A percentile compares a stretch with the other conserved stretches of the same genome.
Conservation (phyloP, 176 grass and related monocot species). For the Areca catechu region DNA sequence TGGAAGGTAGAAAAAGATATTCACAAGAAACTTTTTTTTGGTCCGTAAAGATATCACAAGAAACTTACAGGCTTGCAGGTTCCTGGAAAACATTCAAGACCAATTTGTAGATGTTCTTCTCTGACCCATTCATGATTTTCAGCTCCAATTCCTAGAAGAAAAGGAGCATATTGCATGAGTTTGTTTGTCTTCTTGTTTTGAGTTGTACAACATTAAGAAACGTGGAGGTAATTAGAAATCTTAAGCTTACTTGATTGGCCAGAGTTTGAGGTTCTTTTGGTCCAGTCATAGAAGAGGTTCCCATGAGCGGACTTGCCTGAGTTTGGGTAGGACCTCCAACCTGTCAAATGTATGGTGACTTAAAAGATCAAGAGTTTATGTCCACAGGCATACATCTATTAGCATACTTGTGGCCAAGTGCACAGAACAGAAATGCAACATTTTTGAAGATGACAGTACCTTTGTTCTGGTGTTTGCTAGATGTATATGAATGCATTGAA, state of each 20-base stretch:
- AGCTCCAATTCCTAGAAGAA: conserved; percentile 20
- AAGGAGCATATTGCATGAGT: no score
- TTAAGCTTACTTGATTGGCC: conserved; percentile 36
- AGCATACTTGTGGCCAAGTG: no score
- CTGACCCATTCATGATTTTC: conserved; percentile 14
- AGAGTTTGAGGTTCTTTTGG: conserved; percentile 28
- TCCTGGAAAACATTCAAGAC: conserved; percentile 73
- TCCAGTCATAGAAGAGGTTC: conserved; percentile 25
- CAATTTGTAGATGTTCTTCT: conserved; percentile 43
- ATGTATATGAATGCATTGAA: conserved; percentile 75
- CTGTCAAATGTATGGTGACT: conserved; percentile 21
- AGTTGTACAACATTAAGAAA: no score
- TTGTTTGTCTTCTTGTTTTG: no score
- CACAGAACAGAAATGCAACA: no score
- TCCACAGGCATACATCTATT: no score
- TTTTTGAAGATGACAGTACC: conserved; percentile 22
- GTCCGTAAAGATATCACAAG: background rate
- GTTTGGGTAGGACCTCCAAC: conserved; percentile 24
- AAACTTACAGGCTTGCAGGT: conserved; percentile 70
- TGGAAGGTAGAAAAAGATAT: background rate
- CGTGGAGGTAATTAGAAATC: background rate
- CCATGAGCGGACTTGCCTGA: conserved; percentile 22
- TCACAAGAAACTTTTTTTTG: conserved; percentile 25
- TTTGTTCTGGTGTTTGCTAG: conserved; percentile 62
- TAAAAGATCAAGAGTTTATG: conserved; percentile 1